These are phyloP conservation scores for Zymoseptoria brevis DNA, from an alignment of 2,329 filamentous ascomycete species.

Conservation along the genomic window DNA sequence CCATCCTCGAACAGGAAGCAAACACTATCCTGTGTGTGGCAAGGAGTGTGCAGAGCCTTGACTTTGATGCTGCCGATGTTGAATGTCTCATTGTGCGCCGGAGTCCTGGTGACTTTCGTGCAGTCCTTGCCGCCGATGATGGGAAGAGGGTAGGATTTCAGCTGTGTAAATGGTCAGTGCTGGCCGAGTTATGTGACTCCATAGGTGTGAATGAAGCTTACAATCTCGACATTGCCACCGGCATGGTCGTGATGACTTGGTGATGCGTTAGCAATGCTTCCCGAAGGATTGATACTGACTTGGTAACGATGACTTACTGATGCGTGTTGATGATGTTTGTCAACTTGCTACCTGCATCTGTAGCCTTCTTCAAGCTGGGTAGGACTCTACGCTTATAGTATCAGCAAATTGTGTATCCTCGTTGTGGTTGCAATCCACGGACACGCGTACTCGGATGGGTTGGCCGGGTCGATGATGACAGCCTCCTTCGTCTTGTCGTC, in stretches of 20 bases:
- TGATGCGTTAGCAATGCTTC: not conserved
- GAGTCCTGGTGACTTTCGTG: constrained; percentile 68
- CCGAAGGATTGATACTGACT: not conserved
- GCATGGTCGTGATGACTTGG: constrained; percentile 89
- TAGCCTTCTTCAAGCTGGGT: constrained; percentile 63
- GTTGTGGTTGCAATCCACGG: too few species aligned
- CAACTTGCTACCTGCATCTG: constrained; percentile 67
- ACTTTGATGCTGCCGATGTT: constrained; percentile 76
- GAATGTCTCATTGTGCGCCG: constrained; percentile 67
- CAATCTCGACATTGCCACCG: constrained; percentile 79
- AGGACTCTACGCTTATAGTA: constrained; percentile 43
- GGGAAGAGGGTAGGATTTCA: constrained; percentile 56
- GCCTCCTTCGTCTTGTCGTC: constrained; percentile 44
- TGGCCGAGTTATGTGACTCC: not conserved
- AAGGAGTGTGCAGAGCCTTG: constrained; percentile 87
- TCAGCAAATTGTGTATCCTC: too few species aligned
- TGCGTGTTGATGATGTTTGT: constrained; percentile 93
- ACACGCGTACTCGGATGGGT: constrained; percentile 64
- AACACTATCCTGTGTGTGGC: constrained; percentile 97
- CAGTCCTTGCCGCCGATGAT: constrained; percentile 88
- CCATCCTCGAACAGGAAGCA: constrained; percentile 88
- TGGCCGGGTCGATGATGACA: constrained; percentile 68
- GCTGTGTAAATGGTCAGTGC: constrained; percentile 30
- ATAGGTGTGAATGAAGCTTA: constrained; percentile 33
- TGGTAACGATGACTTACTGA: constrained; percentile 55